Base-by-base conservation (phyloP, 2,329 filamentous ascomycete species). In the Colletotrichum tabaci region DNA sequence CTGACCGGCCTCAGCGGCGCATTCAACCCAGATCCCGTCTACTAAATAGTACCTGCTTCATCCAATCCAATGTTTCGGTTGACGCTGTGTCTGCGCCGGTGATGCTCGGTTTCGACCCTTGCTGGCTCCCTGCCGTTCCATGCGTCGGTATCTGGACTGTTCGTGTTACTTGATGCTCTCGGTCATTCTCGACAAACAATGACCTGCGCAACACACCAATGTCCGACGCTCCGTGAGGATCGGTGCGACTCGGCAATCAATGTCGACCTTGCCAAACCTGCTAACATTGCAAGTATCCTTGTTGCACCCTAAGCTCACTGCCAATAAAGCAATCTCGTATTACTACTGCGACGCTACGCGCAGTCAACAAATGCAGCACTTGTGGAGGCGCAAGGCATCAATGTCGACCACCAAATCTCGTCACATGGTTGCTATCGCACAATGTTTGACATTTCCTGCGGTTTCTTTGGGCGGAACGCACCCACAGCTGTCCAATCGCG, bases 61-160 rank as follows among this genome's bases (percentile, higher is more conserved):
- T 56, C 23, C 38, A 23, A 35, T 55, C 47, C 23, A 47, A 61
- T 23, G 15, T 26, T 23, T 50, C 38, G 46, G n/a, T 46, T 30
- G 46, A 35, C 35, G 26, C 46, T 60, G 23, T 15, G 52, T 49
- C 44, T 50, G 30, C 42, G 35, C 16, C 26, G n/a, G 35, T 13
- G 35, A 42, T 58, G 53, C 55, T 58, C 13, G 23, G 38, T 58
- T 56, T 56, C 30, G 30, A 56, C 26, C n/a, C n/a, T 15, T n/a
- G 30, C 8, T 38, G 35, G 44, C 52, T 55, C 52, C 15, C 38
- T 55, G 18, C 13, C 13, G 26, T 21, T 38, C 46, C 26, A 35
- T n/a, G 26, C 50, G 21, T 44, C 18, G 23, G 30, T 21, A 13
- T 21, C 13, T 53, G 15, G 38, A 6, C 7, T 10, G 23, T 26